phyloP scores from a whole-genome alignment of 495 filamentous ascomycete genomes.

The Oidiodendron maius region DNA sequence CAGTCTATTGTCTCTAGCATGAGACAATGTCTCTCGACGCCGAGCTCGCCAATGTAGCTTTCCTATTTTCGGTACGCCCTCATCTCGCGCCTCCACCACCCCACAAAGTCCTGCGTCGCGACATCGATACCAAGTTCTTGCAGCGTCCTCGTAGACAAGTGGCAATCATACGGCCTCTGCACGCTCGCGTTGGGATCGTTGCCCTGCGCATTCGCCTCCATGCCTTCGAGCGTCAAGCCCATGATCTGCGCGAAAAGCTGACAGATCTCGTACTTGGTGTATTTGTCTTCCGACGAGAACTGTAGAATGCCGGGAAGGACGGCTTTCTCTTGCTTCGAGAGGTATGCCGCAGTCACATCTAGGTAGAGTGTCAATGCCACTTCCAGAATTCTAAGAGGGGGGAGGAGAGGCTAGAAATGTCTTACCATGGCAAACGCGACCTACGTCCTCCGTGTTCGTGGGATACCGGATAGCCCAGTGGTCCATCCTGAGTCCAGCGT shows the following conservation, averaged over 20 bases:
- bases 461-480: slow-evolving; percentile 84
- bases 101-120: slow-evolving; percentile 65
- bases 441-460: slow-evolving; percentile 83
- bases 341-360: slow-evolving; percentile 64
- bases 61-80: slow-evolving; percentile 34
- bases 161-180: slow-evolving; percentile 83
- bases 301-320: slow-evolving; percentile 69
- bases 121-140: slow-evolving; percentile 74
- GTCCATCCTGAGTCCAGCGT: slow-evolving; percentile 68
- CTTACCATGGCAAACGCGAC: slow-evolving; percentile 59
- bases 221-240: slow-evolving; percentile 64
- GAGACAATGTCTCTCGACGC: no score
- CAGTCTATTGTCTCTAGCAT: no score
- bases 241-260: slow-evolving; percentile 74
- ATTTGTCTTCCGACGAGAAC: slow-evolving; percentile 80
- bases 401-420: not conserved
- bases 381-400: not conserved
- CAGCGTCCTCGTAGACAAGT: slow-evolving; percentile 72
- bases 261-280: slow-evolving; percentile 91
- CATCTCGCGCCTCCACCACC: slow-evolving; percentile 67
- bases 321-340: slow-evolving; percentile 34
- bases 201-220: slow-evolving; percentile 66
- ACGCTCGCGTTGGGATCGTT: slow-evolving; percentile 66
- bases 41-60: no score
- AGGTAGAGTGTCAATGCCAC: not conserved